Evolutionary conservation across 164 flowering plant species (phyloP).

Genomic region (Dillenia suffruticosa): DNA sequence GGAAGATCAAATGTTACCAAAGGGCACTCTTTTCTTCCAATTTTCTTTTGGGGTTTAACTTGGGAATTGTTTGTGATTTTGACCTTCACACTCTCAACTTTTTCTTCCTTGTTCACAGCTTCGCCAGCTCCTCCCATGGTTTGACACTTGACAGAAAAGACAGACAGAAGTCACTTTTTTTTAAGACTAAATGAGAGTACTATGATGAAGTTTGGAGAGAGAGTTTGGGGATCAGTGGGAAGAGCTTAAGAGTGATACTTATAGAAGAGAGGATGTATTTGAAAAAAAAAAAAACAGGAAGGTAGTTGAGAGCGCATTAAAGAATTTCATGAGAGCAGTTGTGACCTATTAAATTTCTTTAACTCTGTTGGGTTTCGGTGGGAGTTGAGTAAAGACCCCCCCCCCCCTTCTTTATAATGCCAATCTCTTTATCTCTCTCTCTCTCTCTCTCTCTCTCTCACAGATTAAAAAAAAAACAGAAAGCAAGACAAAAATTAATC

Average conservation of each 20-base stretch:
- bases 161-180: neutral
- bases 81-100: slow-evolving; percentile 27
- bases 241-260: neutral
- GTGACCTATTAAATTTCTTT: slow-evolving; percentile 15
- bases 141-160: slow-evolving; percentile 2
- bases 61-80: slow-evolving; percentile 30
- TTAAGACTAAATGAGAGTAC: neutral
- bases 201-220: neutral
- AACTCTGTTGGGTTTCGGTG: neutral
- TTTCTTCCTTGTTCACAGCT: slow-evolving; percentile 9
- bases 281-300: too few species aligned
- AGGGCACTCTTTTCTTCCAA: slow-evolving; percentile 58
- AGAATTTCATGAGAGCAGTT: slow-evolving; percentile 13
- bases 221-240: too few species aligned
- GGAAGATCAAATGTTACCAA: slow-evolving; percentile 91
- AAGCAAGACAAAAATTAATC: too few species aligned
- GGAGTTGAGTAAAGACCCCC: neutral
- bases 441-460: neutral
- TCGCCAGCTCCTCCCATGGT: slow-evolving; percentile 18
- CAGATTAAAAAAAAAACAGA: too few species aligned
- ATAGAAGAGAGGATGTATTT: slow-evolving; percentile 3
- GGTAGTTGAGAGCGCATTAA: slow-evolving; percentile 16
- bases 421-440: neutral
- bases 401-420: neutral
- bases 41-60: slow-evolving; percentile 46